Evolutionary conservation across 768 basidiomycete genomes (phyloP), one percentile per base, ranked within the genome.

Genomic region (Thelephora ganbajun): DNA sequence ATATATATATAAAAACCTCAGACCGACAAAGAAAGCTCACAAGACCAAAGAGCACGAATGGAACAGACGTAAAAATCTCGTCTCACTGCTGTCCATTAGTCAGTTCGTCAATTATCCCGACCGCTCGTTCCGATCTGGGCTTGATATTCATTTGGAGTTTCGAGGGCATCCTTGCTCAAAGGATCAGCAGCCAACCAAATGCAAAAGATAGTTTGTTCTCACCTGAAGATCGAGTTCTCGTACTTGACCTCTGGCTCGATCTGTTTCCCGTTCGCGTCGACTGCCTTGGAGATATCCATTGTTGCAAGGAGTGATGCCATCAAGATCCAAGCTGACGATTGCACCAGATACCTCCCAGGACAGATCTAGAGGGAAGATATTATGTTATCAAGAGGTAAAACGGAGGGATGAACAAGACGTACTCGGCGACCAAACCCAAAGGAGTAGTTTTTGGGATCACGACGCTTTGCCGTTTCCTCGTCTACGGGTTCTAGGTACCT

Each of bases 201-300:
- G 26, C 26, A 3, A 30, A n/a, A 3, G 26, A 9, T 9, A 9
- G 26, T 30, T 30, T 30, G 26, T 41, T 14, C 61, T 26, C 39
- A 66, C 64, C 54, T 59, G 11, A 61, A 49, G 14, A 57, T 52
- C 6, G 63, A 61, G 33, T 57, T 59, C 12, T 56, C 62, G 57
- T 64, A 69, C 0, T 60, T 54, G 9, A 63, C 54, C 11, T 57
- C 53, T 0, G 68, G 67, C 23, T 62, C 63, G n/a, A 69, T 59
- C 49, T 68, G 64, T 13, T 59, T 50, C 5, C 70, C 67, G 44
- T 59, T 50, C 18, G 47, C 52, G 37, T 66, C 65, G 4, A 59
- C 36, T 1, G 64, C 61, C 50, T 67, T 69, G 2, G 53, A 51
- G 33, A 73, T 66, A n/a, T 63, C 50, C 46, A 73, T 67, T 5